Conservation (phyloP, 2,329 filamentous ascomycete genomes). For the Exophiala viscosa region DNA sequence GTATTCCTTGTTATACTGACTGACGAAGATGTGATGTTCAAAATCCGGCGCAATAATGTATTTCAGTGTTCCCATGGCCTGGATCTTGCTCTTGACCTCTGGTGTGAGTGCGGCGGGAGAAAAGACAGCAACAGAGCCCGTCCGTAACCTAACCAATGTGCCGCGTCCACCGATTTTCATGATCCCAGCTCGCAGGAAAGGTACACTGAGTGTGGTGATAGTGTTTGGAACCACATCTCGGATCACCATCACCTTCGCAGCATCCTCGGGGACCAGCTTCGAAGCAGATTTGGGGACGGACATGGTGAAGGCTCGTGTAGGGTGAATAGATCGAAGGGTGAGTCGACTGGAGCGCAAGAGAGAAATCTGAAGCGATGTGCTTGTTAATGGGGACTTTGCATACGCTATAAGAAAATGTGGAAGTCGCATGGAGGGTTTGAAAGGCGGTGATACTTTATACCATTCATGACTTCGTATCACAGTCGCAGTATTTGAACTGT, state of each 20-base stretch:
- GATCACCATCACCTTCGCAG: conserved; percentile 83
- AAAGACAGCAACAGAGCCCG: conserved; percentile 79
- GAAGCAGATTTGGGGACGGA: conserved; percentile 50
- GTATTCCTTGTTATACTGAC: conserved; percentile 75
- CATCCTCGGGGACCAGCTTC: conserved; percentile 65
- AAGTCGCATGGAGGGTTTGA: too few relatives aligned
- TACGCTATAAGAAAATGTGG: too few relatives aligned
- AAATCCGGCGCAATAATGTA: conserved; percentile 87
- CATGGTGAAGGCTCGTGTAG: conserved; percentile 12
- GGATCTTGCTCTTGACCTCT: conserved; percentile 59
- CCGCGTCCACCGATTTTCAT: conserved; percentile 82
- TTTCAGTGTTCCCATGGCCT: conserved; percentile 63
- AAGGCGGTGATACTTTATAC: conserved; percentile 2
- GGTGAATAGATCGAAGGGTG: not conserved
- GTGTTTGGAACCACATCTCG: conserved; percentile 64
- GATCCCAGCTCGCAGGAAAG: conserved; percentile 75
- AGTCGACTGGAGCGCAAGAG: not conserved
- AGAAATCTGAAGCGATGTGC: too few relatives aligned
- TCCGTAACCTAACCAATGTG: conserved; percentile 76
- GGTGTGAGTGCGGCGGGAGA: conserved; percentile 83
- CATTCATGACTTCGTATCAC: not conserved
- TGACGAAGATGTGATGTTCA: conserved; percentile 93
- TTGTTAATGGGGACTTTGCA: too few relatives aligned
- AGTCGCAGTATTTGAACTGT: not conserved
- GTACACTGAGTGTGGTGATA: conserved; percentile 68